These are phyloP conservation scores for Neolecta irregularis DNA, from an alignment of 1,139 yeast genomes.

Conservation along the genomic window DNA sequence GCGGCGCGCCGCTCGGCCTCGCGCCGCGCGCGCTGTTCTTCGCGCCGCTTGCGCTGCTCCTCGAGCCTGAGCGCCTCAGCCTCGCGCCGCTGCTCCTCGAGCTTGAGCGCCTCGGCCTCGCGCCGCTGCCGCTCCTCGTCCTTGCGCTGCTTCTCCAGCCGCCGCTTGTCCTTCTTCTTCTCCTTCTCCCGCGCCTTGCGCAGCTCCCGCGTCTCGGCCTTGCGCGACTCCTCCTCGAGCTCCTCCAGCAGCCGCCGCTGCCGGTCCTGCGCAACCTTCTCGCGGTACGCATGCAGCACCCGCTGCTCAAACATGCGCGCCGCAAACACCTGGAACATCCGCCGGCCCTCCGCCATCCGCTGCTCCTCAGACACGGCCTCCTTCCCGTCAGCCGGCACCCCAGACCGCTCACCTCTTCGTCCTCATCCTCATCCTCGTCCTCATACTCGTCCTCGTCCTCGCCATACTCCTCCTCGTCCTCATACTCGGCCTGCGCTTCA, in stretches of 20 bases:
- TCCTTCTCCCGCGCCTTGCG: slow-evolving; percentile 60
- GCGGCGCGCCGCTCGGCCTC: too few species aligned
- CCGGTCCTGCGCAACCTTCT: slow-evolving; percentile 57
- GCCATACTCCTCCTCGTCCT: slow-evolving; percentile 26
- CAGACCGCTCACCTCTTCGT: slow-evolving; percentile 23
- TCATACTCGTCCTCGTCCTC: slow-evolving; percentile 26
- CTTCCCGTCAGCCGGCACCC: slow-evolving; percentile 3
- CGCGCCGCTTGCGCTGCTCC: too few species aligned
- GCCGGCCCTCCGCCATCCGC: slow-evolving; percentile 59
- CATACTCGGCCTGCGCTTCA: slow-evolving; percentile 24
- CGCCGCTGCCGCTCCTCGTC: slow-evolving; percentile 53
- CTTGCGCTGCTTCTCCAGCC: slow-evolving; percentile 47
- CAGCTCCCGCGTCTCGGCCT: slow-evolving; percentile 53
- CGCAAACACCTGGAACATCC: slow-evolving; percentile 59
- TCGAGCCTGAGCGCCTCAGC: too few species aligned
- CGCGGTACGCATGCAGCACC: slow-evolving; percentile 56
- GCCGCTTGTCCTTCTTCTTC: slow-evolving; percentile 63
- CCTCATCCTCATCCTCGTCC: slow-evolving; percentile 26
- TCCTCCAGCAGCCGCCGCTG: slow-evolving; percentile 60
- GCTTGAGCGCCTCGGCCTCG: too few species aligned
- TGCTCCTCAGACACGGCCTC: slow-evolving; percentile 43
- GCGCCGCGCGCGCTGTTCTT: too few species aligned
- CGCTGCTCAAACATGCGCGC: slow-evolving; percentile 60
- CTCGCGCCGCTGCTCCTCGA: too few species aligned
- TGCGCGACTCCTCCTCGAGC: slow-evolving; percentile 59